Evolutionary conservation across 495 filamentous ascomycete species (phyloP), one percentile per base, ranked within the genome.

Genomic region (Delitschia confertaspora): DNA sequence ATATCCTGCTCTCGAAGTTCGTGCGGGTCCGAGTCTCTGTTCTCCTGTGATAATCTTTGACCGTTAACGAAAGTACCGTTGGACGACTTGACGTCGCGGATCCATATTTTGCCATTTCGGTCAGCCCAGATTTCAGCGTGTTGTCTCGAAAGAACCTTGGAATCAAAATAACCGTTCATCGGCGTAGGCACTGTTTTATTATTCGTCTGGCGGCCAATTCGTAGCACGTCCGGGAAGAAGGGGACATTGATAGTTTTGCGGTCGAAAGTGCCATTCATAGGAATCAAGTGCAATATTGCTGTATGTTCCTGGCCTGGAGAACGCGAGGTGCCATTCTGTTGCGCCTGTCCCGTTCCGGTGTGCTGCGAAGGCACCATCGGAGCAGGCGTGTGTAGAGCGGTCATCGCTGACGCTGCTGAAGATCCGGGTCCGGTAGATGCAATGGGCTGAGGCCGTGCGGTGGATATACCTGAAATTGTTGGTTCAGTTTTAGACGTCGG

Each of bases 1-100:
- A 88, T 80, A 59, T 96, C 91, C 50, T 82, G 75, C 43, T 88
- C 83, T 44, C 85, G 78, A 19, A 98, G 65, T 54, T 95, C 86
- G 51, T 95, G 85, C 0, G 91, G 86, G 30, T 98, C 91, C 1
- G 88, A 95, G 55, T 98, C 91, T 47, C 85, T 74, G 55, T 94
- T 95, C 56, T 98, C 91, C 20, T 75, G 82, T 6, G 91, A 95
- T 36, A 98, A 60, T 18, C 91, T 77, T 13, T 79, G 72, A n/a
- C 85, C 87, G 46, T 95, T 98, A 39, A 98, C 88, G 63, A 98
- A 98, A 0, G 91, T 98, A 29, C 91, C 91, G 56, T 98, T 98
- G 2, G 91, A 96, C 3, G 91, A 96, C 61, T 95, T 96, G 50
- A 98, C 82, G 65, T 98, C 91, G 24, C 87, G 79, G 54, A 98